These are phyloP conservation scores for Gentiana straminea DNA, from an alignment of 257 asterid genomes.

Conservation along the genomic window DNA sequence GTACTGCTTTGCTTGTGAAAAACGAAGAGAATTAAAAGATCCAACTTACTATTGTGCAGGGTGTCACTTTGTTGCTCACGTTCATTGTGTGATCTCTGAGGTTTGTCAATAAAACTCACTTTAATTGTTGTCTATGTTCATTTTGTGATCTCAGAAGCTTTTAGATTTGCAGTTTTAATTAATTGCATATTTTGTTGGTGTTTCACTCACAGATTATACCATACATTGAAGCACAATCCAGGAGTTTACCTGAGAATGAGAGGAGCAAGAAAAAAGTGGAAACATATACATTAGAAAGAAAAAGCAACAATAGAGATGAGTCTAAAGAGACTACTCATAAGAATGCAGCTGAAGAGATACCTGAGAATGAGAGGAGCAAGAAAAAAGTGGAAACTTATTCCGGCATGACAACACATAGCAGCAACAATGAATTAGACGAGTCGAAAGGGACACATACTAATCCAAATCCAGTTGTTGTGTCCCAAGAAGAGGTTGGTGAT, in stretches of 20 bases:
- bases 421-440: no score
- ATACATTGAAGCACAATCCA: not conserved
- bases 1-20: constrained; percentile 5
- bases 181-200: not conserved
- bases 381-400: no score
- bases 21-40: not conserved
- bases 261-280: no score
- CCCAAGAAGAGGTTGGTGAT: no score
- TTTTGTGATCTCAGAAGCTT: not conserved
- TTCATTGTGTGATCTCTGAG: constrained; percentile 5
- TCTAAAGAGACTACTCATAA: not conserved
- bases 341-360: no score
- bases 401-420: no score
- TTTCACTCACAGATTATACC: not conserved
- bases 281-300: no score
- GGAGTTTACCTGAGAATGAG: not conserved
- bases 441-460: no score
- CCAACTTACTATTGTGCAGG: constrained; percentile 2
- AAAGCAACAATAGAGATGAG: not conserved
- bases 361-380: no score
- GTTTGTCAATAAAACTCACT: not conserved
- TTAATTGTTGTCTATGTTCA: not conserved
- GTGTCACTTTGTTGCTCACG: constrained; percentile 8
- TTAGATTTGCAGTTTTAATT: not conserved
- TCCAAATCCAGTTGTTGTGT: no score